These are phyloP conservation scores for Tuctoria greenei DNA, from an alignment of 176 grass and related monocot species.

Conservation along the genomic window DNA sequence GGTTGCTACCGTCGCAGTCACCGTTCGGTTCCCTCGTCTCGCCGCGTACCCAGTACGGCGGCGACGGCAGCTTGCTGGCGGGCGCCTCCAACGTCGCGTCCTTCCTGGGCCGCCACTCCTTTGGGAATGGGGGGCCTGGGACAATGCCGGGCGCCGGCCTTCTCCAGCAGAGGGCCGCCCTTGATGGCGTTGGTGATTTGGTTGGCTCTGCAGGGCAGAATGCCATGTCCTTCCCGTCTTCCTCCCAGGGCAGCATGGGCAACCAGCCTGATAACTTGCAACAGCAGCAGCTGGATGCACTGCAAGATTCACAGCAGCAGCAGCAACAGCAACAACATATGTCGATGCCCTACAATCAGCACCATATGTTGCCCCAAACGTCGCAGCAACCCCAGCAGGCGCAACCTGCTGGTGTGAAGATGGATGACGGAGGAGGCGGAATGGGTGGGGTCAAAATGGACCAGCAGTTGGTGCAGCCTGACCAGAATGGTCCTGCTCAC, in stretches of 20 bases:
- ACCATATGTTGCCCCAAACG: constrained; percentile 50
- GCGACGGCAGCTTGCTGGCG: constrained; percentile 40
- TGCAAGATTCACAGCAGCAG: constrained; percentile 41
- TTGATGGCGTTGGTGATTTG: constrained; percentile 42
- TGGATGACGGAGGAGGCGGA: constrained; percentile 51
- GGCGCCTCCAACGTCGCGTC: constrained; percentile 66
- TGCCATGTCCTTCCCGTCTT: constrained; percentile 50
- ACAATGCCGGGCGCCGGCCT: constrained; percentile 35
- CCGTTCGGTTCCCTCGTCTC: constrained; percentile 70
- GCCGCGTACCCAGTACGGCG: constrained; percentile 49
- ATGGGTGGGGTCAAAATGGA: constrained; percentile 73
- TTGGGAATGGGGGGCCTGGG: constrained; percentile 41
- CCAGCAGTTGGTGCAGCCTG: constrained; percentile 54
- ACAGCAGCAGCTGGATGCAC: constrained; percentile 45
- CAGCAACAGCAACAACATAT: constrained; percentile 44
- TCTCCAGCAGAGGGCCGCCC: constrained; percentile 38
- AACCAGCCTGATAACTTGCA: constrained; percentile 46
- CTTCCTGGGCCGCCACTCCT: constrained; percentile 50
- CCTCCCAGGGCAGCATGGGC: constrained; percentile 51
- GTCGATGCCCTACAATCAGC: constrained; percentile 55
- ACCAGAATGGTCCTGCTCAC: constrained; percentile 53
- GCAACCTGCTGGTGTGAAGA: constrained; percentile 25
- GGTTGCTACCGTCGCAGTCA: constrained; percentile 26
- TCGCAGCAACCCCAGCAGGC: constrained; percentile 35
- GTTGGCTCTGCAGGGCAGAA: constrained; percentile 37